Conservation (phyloP, 2,329 filamentous ascomycete genomes). For the Trichophyton simii region DNA sequence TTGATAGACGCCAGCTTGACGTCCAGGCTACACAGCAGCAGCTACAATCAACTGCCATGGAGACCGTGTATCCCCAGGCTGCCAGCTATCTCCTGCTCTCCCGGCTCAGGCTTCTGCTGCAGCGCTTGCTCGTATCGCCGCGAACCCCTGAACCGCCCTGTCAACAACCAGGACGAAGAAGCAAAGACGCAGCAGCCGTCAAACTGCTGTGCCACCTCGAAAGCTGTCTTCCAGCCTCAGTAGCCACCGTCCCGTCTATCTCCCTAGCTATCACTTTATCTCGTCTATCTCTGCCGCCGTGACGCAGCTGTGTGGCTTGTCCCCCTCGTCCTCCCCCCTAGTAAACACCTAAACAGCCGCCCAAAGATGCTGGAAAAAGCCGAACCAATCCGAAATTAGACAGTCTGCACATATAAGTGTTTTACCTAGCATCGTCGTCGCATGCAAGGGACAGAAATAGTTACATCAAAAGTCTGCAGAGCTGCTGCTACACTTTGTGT, state of each 20-base stretch:
- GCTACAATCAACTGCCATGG: neutral
- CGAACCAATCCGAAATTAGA: conserved; percentile 1
- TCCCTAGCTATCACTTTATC: too few relatives aligned
- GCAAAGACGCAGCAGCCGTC: neutral
- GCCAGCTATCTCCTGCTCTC: neutral
- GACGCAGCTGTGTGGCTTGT: neutral
- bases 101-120: neutral
- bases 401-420: neutral
- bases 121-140: neutral
- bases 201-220: neutral
- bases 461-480: too few relatives aligned
- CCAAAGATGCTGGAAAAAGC: neutral
- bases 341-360: neutral
- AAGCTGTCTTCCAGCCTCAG: neutral
- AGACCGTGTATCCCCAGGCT: neutral
- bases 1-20: neutral
- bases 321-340: neutral
- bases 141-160: neutral
- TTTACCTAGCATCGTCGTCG: neutral
- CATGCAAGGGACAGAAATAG: neutral
- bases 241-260: neutral
- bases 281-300: too few relatives aligned
- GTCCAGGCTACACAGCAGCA: neutral
- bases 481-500: too few relatives aligned
- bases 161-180: neutral